These are phyloP conservation scores for Rhizophagus prolifer DNA, from an alignment of 192 early-diverging fungal species.

Conservation along the genomic window DNA sequence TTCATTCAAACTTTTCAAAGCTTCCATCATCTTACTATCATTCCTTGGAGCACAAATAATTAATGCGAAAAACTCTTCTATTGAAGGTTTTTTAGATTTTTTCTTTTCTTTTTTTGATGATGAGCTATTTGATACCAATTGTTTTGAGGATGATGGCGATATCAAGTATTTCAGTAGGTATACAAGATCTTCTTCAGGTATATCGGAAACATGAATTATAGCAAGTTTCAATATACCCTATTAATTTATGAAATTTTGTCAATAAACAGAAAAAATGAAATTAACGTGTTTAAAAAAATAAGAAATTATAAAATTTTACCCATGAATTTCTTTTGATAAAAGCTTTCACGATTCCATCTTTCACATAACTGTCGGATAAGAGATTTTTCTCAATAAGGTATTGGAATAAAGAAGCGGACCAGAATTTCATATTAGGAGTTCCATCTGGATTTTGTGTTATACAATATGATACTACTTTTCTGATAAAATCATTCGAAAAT, in stretches of 20 bases:
- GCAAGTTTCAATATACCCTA: not conserved
- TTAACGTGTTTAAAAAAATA: no score
- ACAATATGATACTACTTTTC: constrained; percentile 2
- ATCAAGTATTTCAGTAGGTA: constrained; percentile 2
- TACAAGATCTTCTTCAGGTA: constrained; percentile 15
- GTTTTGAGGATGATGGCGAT: not conserved
- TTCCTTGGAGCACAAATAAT: not conserved
- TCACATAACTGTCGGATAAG: not conserved
- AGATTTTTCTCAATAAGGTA: constrained; percentile 1
- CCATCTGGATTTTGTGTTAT: not conserved
- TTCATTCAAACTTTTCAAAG: not conserved
- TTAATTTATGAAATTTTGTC: not conserved
- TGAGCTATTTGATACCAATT: not conserved
- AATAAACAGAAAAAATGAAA: not conserved
- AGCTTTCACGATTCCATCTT: constrained; percentile 2
- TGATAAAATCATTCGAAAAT: constrained; percentile 8
- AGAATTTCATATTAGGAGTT: constrained; percentile 5
- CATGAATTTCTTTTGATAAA: constrained; percentile 8
- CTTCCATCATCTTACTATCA: constrained; percentile 7
- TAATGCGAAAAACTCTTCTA: not conserved
- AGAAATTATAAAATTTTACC: not conserved
- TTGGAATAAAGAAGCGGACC: not conserved
- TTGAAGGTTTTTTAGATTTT: not conserved
- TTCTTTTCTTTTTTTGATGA: not conserved
- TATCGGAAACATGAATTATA: not conserved